Evolutionary conservation across 208 protist species (phyloP).

Genomic region (Herpetomonas muscarum): DNA sequence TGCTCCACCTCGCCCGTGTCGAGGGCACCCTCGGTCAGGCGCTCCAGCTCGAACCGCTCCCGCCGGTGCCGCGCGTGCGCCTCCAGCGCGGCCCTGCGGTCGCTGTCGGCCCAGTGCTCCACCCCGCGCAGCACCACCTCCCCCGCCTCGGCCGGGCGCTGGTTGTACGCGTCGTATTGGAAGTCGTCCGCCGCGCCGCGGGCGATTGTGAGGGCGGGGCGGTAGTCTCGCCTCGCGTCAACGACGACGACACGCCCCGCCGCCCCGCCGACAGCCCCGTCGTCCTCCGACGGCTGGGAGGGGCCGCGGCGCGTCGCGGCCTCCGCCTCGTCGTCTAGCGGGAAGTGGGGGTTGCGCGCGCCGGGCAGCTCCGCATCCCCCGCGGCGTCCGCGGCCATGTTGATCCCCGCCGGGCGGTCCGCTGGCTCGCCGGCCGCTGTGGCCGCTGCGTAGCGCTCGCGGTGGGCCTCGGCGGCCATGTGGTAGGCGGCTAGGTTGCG

Average conservation of each 20-base stretch:
- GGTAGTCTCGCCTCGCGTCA: slow-evolving; percentile 43
- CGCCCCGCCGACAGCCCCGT: too few relatives aligned
- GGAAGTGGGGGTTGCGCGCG: too few relatives aligned
- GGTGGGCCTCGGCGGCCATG: slow-evolving; percentile 55
- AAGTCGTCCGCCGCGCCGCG: slow-evolving; percentile 10
- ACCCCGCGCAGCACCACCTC: slow-evolving; percentile 47
- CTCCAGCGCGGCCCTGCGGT: slow-evolving; percentile 44
- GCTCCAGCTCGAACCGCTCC: slow-evolving; percentile 41
- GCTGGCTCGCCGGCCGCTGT: neutral
- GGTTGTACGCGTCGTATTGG: slow-evolving; percentile 68
- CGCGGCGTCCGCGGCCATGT: too few relatives aligned
- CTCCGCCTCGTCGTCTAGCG: too few relatives aligned
- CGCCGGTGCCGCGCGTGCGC: slow-evolving; percentile 27
- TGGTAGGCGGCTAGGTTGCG: slow-evolving; percentile 44
- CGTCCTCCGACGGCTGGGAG: too few relatives aligned
- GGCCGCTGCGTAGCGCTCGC: slow-evolving; percentile 10
- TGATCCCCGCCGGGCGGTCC: slow-evolving; percentile 2
- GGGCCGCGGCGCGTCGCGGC: too few relatives aligned
- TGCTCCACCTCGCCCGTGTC: slow-evolving; percentile 75
- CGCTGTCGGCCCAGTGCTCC: slow-evolving; percentile 66
- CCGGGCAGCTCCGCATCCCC: too few relatives aligned
- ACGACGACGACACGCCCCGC: slow-evolving; percentile 18
- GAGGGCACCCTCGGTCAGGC: slow-evolving; percentile 61
- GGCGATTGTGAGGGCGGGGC: slow-evolving; percentile 13
- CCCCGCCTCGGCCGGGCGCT: slow-evolving; percentile 43